A percentile compares a stretch with the other conserved stretches of the same genome.
Conservation (phyloP, 306 rosid species). For the Gastrolobium bilobum region DNA sequence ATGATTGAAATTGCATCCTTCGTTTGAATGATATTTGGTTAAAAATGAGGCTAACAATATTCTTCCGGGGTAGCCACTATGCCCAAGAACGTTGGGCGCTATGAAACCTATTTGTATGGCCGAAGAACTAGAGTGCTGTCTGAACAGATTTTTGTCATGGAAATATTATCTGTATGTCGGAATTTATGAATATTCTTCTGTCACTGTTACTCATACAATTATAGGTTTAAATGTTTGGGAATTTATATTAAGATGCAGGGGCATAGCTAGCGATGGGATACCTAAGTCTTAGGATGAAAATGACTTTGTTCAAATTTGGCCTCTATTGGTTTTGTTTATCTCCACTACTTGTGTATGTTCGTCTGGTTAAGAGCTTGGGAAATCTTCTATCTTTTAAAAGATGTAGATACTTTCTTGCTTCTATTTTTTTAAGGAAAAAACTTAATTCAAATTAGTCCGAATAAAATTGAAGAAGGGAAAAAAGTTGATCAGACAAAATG, state of each 20-base stretch:
- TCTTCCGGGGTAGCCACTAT: slow-evolving; percentile 12
- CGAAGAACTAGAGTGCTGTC: neutral
- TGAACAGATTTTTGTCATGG: slow-evolving; percentile 7
- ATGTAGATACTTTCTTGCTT: slow-evolving; percentile 15
- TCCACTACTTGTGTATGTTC: slow-evolving; percentile 4
- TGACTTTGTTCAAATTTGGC: neutral
- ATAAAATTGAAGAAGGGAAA: neutral
- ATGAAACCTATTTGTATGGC: slow-evolving; percentile 18
- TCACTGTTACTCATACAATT: neutral
- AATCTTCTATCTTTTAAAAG: neutral
- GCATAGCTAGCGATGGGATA: neutral
- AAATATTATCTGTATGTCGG: slow-evolving; percentile 9
- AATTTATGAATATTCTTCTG: neutral
- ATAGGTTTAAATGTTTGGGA: slow-evolving; percentile 9
- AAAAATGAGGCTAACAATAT: neutral
- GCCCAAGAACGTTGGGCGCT: slow-evolving; percentile 6
- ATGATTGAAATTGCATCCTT: slow-evolving; percentile 17
- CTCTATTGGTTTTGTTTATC: slow-evolving; percentile 12
- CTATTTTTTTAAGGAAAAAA: neutral
- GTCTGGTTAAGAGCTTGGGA: slow-evolving; percentile 14
- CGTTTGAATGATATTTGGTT: slow-evolving; percentile 17
- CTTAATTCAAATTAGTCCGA: neutral
- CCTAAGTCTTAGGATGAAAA: slow-evolving; percentile 7
- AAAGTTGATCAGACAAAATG: slow-evolving; percentile 14
- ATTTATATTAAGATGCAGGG: neutral